Percentiles rank a stretch among this genome's conserved stretches.
These are phyloP conservation scores for Haberlea rhodopensis DNA, from an alignment of 257 asterid genomes.

Conservation along the genomic window DNA sequence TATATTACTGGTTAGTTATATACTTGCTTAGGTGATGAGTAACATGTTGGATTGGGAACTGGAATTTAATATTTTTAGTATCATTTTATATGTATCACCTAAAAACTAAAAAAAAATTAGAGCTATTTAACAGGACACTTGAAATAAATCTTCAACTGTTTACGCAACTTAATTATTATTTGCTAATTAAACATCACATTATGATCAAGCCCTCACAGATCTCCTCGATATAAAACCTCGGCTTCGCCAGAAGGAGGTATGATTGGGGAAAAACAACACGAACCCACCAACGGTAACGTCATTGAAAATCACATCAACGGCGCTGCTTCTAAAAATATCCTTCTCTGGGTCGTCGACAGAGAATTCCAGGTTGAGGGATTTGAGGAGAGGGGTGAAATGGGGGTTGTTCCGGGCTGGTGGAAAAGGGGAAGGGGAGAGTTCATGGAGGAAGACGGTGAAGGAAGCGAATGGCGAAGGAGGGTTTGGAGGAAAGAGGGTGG, in stretches of 20 bases:
- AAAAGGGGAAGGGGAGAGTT: constrained; percentile 43
- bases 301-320: constrained; percentile 17
- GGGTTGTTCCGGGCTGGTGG: constrained; percentile 21
- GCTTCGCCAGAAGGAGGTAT: constrained; percentile 83
- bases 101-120: no score
- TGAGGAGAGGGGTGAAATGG: constrained; percentile 42
- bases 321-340: constrained; percentile 44
- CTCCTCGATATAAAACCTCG: constrained; percentile 81
- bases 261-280: constrained; percentile 78
- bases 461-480: constrained; percentile 57
- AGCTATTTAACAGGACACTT: no score
- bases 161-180: no score
- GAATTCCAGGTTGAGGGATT: constrained; percentile 46
- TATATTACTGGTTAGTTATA: no score
- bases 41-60: no score
- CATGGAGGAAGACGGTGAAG: constrained; percentile 51
- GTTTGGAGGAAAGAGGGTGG: constrained; percentile 52
- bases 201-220: constrained; percentile 79
- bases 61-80: no score
- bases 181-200: no score
- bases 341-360: constrained; percentile 62
- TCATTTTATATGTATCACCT: no score
- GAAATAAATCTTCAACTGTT: no score
- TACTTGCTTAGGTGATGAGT: no score
- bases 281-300: constrained; percentile 57